These are phyloP conservation scores for Neurospora sp. DNA, from an alignment of 495 filamentous ascomycete genomes.

Conservation along the genomic window DNA sequence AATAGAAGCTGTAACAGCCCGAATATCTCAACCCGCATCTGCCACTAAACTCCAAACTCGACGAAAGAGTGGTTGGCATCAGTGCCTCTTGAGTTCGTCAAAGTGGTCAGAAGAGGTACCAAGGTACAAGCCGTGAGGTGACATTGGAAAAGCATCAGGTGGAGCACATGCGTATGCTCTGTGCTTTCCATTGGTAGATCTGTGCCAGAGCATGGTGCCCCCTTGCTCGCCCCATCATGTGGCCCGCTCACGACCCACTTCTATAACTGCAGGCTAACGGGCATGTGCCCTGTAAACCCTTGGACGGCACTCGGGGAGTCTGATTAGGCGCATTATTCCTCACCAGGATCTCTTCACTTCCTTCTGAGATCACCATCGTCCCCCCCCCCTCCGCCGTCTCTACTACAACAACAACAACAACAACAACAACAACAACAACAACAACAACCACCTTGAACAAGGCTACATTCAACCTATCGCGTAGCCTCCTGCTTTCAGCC, in stretches of 20 bases:
- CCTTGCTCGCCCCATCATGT: constrained; percentile 20
- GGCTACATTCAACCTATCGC: not conserved
- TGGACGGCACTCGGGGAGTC: constrained; percentile 5
- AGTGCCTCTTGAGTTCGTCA: not conserved
- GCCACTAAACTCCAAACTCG: not conserved
- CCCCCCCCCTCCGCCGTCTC: not conserved
- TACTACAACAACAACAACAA: not conserved
- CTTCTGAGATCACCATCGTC: constrained; percentile 6
- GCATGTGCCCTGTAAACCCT: constrained; percentile 13
- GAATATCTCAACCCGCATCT: not conserved
- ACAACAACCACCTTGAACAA: not conserved
- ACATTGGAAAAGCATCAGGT: not conserved
- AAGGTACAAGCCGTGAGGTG: not conserved
- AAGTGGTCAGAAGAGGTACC: not conserved
- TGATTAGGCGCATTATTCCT: constrained; percentile 30
- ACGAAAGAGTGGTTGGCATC: not conserved
- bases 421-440: not conserved
- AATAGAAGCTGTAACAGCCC: not conserved
- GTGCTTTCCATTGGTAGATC: not conserved
- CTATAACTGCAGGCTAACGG: not conserved
- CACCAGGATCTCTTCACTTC: constrained; percentile 3
- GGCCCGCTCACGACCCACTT: constrained; percentile 16
- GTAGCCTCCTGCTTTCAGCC: not conserved
- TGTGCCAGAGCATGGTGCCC: not conserved
- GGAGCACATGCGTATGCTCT: not conserved